A percentile compares a stretch with the other conserved stretches of the same genome.
Evolutionary conservation across 192 early-diverging fungal genomes (phyloP).

Genomic region (Entomortierella lignicola): DNA sequence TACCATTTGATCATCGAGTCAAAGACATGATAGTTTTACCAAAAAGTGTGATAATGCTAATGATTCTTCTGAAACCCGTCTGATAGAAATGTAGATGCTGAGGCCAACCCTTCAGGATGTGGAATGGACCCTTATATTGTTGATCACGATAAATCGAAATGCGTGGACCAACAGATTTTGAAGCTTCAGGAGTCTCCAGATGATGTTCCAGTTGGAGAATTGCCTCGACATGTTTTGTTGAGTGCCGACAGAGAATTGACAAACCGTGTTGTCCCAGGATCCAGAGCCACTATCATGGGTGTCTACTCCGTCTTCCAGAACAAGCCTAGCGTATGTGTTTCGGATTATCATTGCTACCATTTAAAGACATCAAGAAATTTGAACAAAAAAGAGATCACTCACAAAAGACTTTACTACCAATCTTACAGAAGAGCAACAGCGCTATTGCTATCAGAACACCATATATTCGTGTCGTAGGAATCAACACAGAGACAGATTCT

Average conservation of each 20-base stretch:
- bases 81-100: slow-evolving; percentile 40
- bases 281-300: slow-evolving; percentile 91
- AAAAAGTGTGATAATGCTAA: not conserved
- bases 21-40: not conserved
- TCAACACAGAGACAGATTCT: slow-evolving; percentile 82
- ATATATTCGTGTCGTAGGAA: slow-evolving; percentile 94
- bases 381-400: too few species aligned
- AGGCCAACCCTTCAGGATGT: slow-evolving; percentile 66
- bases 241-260: slow-evolving; percentile 90
- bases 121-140: slow-evolving; percentile 94
- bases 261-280: slow-evolving; percentile 94
- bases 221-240: slow-evolving; percentile 94
- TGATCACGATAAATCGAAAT: slow-evolving; percentile 94
- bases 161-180: slow-evolving; percentile 96
- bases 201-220: slow-evolving; percentile 97
- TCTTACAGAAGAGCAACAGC: slow-evolving; percentile 70
- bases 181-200: slow-evolving; percentile 98
- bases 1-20: slow-evolving; percentile 46
- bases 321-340: slow-evolving; percentile 59
- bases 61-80: not conserved
- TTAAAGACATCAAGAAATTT: not conserved
- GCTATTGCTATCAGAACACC: slow-evolving; percentile 93
- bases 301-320: slow-evolving; percentile 95
- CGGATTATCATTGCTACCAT: not conserved
- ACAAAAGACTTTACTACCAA: too few species aligned